Conservation (phyloP, 2,329 filamentous ascomycete genomes). For the Trichoderma atrobrunneum region DNA sequence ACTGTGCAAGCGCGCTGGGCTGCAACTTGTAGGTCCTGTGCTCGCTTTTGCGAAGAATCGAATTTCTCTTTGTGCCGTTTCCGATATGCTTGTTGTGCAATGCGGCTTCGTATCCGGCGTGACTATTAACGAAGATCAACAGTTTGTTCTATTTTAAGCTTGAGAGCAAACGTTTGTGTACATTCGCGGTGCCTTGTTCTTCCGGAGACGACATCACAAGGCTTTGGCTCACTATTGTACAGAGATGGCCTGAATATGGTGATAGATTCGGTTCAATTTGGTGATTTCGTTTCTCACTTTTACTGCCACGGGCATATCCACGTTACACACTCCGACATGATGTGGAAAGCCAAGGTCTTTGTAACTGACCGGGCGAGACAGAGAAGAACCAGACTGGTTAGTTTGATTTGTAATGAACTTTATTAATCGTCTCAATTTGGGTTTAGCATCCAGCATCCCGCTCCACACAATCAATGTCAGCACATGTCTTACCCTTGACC, state of each 20-base stretch:
- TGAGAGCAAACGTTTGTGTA: background rate
- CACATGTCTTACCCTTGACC: background rate
- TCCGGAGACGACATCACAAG: background rate
- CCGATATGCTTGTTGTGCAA: background rate
- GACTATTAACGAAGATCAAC: background rate
- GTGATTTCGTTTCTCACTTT: background rate
- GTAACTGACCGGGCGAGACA: background rate
- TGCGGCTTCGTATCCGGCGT: background rate
- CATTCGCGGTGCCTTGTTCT: background rate
- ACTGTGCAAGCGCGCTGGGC: background rate
- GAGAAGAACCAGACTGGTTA: background rate
- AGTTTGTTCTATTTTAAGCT: background rate
- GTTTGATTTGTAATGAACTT: background rate
- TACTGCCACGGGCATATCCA: background rate
- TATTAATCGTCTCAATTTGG: background rate
- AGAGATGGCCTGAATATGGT: background rate
- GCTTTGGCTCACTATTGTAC: background rate
- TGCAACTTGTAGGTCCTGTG: background rate
- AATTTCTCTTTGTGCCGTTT: background rate
- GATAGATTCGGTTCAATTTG: background rate
- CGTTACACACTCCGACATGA: background rate
- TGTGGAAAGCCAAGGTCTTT: background rate
- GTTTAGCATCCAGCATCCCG: background rate
- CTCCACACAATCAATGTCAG: background rate
- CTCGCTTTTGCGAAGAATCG: background rate